Conservation (phyloP, 2,329 filamentous ascomycete species). For the Coniochaeta prunicola region DNA sequence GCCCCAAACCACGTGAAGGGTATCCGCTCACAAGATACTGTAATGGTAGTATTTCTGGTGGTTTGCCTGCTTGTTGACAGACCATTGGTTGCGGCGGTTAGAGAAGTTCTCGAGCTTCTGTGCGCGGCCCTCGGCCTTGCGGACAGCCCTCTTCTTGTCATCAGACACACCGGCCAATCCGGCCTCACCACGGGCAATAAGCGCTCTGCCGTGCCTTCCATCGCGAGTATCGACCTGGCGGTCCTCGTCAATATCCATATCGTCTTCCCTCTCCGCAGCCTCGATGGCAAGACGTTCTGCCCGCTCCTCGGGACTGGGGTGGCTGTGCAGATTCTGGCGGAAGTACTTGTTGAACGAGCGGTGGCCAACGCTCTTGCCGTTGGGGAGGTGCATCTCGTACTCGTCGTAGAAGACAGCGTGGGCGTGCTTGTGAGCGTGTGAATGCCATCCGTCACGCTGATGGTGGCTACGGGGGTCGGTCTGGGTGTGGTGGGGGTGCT, state of each 20-base stretch:
- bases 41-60: slow-evolving; percentile 60
- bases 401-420: slow-evolving; percentile 85
- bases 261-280: slow-evolving; percentile 13
- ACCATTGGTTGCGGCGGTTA: slow-evolving; percentile 58
- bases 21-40: slow-evolving; percentile 8
- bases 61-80: slow-evolving; percentile 67
- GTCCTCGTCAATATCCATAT: slow-evolving; percentile 14
- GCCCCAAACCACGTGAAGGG: neutral
- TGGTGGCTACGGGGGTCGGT: slow-evolving; percentile 65
- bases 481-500: slow-evolving; percentile 69
- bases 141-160: slow-evolving; percentile 7
- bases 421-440: slow-evolving; percentile 68
- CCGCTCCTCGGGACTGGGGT: slow-evolving; percentile 73
- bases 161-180: slow-evolving; percentile 9
- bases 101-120: slow-evolving; percentile 57
- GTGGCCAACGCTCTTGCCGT: slow-evolving; percentile 83
- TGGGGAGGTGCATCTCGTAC: slow-evolving; percentile 87
- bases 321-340: slow-evolving; percentile 82
- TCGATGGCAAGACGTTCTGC: slow-evolving; percentile 13
- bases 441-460: slow-evolving; percentile 72
- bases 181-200: slow-evolving; percentile 11
- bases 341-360: slow-evolving; percentile 82
- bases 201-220: slow-evolving; percentile 10
- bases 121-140: slow-evolving; percentile 55
- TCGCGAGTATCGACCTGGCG: slow-evolving; percentile 4